phyloP scores from a whole-genome alignment of 2,329 filamentous ascomycete genomes.

The Neopestalotiopsis clavispora region DNA sequence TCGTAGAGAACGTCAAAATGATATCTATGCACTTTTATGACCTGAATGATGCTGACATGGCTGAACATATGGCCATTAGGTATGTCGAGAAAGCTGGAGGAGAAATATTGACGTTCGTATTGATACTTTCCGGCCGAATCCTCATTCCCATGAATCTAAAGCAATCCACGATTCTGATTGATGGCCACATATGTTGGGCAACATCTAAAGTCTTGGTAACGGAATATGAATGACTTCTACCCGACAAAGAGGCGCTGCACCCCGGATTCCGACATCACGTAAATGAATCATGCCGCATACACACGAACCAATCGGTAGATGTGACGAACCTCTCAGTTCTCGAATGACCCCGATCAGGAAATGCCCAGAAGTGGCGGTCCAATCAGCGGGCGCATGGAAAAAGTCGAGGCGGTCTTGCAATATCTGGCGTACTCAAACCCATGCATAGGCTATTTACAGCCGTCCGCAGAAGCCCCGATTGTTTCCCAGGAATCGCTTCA shows the following conservation, averaged over 20 bases:
- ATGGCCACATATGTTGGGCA: not conserved
- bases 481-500: not conserved
- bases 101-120: no score
- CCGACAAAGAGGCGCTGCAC: conserved; percentile 7
- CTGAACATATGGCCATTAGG: no score
- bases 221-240: not conserved
- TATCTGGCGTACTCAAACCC: not conserved
- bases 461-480: conserved; percentile 9
- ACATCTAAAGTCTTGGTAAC: not conserved
- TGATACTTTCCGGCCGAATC: not conserved
- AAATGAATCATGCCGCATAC: conserved; percentile 10
- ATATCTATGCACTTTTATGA: no score
- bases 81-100: no score
- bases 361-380: not conserved
- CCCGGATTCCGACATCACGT: conserved; percentile 14
- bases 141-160: not conserved
- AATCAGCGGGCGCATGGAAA: conserved; percentile 4
- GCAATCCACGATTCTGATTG: not conserved
- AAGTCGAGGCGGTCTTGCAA: not conserved
- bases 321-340: not conserved
- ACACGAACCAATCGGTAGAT: conserved; percentile 5
- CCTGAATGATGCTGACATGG: no score
- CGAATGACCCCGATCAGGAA: conserved; percentile 2
- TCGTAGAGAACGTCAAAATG: no score
- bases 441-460: not conserved